Evolutionary conservation across 2,329 filamentous ascomycete species (phyloP).

Genomic region (Orbilia javanica): DNA sequence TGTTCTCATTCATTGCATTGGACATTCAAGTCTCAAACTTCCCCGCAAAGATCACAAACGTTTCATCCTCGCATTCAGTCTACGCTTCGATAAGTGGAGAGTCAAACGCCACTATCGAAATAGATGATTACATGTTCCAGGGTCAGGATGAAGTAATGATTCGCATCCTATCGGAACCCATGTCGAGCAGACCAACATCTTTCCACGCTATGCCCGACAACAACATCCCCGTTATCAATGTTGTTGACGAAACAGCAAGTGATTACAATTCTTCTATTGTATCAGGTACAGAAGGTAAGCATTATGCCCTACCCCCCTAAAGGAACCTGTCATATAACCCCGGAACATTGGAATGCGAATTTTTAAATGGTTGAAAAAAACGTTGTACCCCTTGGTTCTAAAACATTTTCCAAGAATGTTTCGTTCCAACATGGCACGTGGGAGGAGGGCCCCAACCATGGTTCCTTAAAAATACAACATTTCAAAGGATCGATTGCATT

Average conservation of each 20-base stretch:
- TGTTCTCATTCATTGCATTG: slow-evolving; percentile 56
- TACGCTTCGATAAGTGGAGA: slow-evolving; percentile 48
- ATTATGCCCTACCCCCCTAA: neutral
- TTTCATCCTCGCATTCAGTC: slow-evolving; percentile 54
- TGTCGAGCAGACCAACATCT: slow-evolving; percentile 1
- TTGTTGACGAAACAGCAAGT: slow-evolving; percentile 45
- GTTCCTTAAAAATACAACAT: neutral
- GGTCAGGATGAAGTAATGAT: slow-evolving; percentile 53
- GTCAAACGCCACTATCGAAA: slow-evolving; percentile 45
- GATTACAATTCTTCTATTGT: neutral
- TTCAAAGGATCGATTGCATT: slow-evolving; percentile 13
- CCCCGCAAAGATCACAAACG: slow-evolving; percentile 43
- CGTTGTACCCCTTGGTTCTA: neutral
- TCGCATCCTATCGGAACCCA: slow-evolving; percentile 45
- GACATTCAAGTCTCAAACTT: slow-evolving; percentile 47
- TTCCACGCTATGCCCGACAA: slow-evolving; percentile 17
- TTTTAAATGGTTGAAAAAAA: neutral
- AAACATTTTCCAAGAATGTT: slow-evolving; percentile 4
- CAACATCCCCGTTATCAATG: slow-evolving; percentile 44
- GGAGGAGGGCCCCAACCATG: slow-evolving; percentile 8
- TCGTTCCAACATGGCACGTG: slow-evolving; percentile 29
- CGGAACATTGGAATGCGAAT: slow-evolving; percentile 24
- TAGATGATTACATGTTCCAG: slow-evolving; percentile 54
- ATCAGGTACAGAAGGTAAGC: slow-evolving; percentile 38
- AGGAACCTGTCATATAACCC: neutral